Percentiles rank a stretch among this genome's conserved stretches.
Conservation (phyloP, 306 rosid genomes). For the Neltuma alba region DNA sequence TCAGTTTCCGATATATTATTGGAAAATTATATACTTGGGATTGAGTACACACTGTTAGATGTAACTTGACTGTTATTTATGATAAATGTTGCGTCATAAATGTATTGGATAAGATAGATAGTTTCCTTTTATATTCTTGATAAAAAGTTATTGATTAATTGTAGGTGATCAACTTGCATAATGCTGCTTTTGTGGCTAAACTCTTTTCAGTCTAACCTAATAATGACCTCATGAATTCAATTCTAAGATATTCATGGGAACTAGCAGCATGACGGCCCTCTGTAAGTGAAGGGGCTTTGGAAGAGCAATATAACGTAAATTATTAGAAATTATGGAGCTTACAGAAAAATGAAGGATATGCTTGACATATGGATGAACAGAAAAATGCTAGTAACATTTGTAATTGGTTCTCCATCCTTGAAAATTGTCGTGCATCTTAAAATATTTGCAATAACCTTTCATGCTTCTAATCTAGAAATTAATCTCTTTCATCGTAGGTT, state of each 20-base stretch:
- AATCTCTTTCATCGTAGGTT: constrained; percentile 52
- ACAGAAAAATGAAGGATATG: neutral
- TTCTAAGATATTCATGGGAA: constrained; percentile 3
- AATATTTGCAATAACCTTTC: constrained; percentile 16
- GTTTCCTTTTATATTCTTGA: neutral
- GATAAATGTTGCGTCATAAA: neutral
- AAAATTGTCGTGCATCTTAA: neutral
- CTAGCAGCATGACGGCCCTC: constrained; percentile 10
- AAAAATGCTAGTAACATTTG: neutral
- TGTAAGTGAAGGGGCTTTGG: constrained; percentile 20
- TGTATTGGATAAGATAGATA: neutral
- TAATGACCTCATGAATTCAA: constrained; percentile 11
- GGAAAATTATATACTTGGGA: constrained; percentile 15
- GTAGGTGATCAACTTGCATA: too few species aligned
- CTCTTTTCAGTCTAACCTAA: constrained; percentile 16
- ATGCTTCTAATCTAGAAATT: constrained; percentile 32
- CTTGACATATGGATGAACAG: neutral
- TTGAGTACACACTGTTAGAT: constrained; percentile 1
- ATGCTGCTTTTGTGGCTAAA: neutral
- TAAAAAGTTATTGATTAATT: neutral
- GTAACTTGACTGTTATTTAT: neutral
- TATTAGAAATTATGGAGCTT: neutral
- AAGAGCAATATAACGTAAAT: neutral
- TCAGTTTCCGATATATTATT: constrained; percentile 17
- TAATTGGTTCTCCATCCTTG: neutral